phyloP scores from a whole-genome alignment of 2,329 filamentous ascomycete species.

The Lomentospora prolificans region DNA sequence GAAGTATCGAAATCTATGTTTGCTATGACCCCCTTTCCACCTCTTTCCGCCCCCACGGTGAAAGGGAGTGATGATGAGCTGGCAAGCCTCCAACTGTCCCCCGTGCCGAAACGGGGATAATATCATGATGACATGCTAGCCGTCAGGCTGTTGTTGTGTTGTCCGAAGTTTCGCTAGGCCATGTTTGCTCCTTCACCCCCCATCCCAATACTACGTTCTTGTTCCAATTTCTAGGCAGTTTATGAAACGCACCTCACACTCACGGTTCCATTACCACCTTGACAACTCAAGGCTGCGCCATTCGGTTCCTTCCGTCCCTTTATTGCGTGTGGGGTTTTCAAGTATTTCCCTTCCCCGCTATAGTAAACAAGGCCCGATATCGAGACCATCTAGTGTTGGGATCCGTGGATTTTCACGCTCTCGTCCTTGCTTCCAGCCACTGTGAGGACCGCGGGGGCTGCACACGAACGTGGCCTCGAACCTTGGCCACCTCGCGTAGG shows the following conservation, averaged over 20 bases:
- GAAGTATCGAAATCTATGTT: not conserved
- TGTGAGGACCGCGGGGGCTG: not conserved
- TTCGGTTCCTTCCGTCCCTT: not conserved
- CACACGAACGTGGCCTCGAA: not conserved
- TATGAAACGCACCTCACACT: not conserved
- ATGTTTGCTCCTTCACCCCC: not conserved
- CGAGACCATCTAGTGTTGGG: not conserved
- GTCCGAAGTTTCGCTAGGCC: not conserved
- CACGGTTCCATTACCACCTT: not conserved
- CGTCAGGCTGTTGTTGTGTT: not conserved
- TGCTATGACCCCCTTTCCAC: not conserved
- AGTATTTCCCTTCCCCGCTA: not conserved
- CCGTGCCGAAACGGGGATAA: not conserved
- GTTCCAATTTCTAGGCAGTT: not conserved
- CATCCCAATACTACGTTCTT: no score
- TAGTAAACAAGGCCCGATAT: slow-evolving; percentile 3
- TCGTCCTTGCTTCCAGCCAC: not conserved
- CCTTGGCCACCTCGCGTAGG: not conserved
- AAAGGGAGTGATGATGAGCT: not conserved
- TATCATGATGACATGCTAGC: not conserved
- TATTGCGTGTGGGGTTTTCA: not conserved
- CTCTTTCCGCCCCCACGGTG: not conserved
- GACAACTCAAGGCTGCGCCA: not conserved
- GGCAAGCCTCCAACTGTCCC: not conserved
- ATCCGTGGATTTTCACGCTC: not conserved